Base-by-base conservation (phyloP, 1,139 yeast species). In the Barnettozyma hawaiiensis region DNA sequence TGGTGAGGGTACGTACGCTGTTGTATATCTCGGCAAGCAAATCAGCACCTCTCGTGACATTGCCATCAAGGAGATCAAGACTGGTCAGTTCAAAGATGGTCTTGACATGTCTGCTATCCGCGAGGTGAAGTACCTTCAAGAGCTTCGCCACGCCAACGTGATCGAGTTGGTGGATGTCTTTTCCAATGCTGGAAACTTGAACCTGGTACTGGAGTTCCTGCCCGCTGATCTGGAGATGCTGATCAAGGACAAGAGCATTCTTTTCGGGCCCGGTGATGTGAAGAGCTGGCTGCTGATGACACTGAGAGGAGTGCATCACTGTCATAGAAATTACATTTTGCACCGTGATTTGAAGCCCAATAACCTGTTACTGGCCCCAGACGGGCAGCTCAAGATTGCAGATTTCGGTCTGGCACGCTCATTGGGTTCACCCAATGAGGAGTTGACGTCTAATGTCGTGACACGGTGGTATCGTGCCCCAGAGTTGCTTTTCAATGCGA, bases 1-100 rank as follows among this genome's bases (percentile, higher is more conserved):
- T 22, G 98, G 98, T 60, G 99, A 94, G 67, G 99, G 99, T 65
- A 94, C 99, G 1, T 94, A 92, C 70, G 99, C 98, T 37, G 95
- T 90, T 46, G 99, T 94, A 3, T 92, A 85, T 58, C 71, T 92
- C 15, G 97, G 96, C 1, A 75, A 73, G 45, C 82, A 80, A 53
- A 55, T 74, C 20, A 65, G 76, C 31, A 71, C 81, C 10, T 65
- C 69, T 15, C 66, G 92, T 42, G 71, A 73, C 44, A 82, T 92
- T 29, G 99, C 99, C 53, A 83, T 94, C 51, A 94, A 94, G 60
- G 96, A 89, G 67, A 92, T 94, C 71, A 92, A 94, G 59, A 85
- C 95, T 0, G 95, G 96, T 2, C 82, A 85, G 50, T 90, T 90
- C 67, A 89, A 89, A 61, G 97, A 92, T 65, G 99, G 98, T 0